Evolutionary conservation across 331 rosid genomes (phyloP), one percentile per base, ranked within the genome.

Genomic region (Spiraea crenata): DNA sequence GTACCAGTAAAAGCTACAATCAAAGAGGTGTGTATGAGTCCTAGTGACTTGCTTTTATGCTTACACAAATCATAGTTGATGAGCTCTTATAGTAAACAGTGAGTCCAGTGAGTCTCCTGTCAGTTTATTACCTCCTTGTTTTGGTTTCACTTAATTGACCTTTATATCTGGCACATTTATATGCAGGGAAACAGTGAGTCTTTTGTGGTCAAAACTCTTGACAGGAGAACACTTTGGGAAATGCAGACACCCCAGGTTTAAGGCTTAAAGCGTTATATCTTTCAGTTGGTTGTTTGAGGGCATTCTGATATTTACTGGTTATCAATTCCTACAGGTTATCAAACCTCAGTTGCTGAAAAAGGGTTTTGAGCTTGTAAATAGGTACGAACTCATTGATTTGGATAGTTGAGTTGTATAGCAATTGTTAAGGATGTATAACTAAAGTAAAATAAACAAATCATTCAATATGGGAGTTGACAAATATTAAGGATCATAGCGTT

Each of bases 201-300:
- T 64, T 89, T 86, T 82, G 99, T 95, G 6, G 85, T 85, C 61
- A 82, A 40, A 89, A 95, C 99, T 19, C 81, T 95, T 76, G 93
- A 95, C 82, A 77, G 97, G 70, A 91, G 82, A 87, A 86, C 86
- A 19, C 85, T 91, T 38, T 89, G 99, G 99, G 97, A 95, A 87
- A 95, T 95, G 97, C 99, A 95, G 81, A 95, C 99, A 59, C 99
- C 99, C 7, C 99, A 95, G 99, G 97, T 93, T 81, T 63, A 12
- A 56, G 49, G 38, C 16, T 47, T 51, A 52, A n/a, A 57, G 61
- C 41, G 42, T 39, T 44, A 10, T 56, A 17, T 75, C 49, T 75
- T 56, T 75, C 57, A 5, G 15, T 74, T 71, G 51, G 34, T 40
- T 61, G 42, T 10, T 72, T 48, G n/a, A n/a, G n/a, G n/a, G n/a